Evolutionary conservation across 2,329 filamentous ascomycete genomes (phyloP), one percentile per base, ranked within the genome.

Genomic region (Aschersonia sp.): DNA sequence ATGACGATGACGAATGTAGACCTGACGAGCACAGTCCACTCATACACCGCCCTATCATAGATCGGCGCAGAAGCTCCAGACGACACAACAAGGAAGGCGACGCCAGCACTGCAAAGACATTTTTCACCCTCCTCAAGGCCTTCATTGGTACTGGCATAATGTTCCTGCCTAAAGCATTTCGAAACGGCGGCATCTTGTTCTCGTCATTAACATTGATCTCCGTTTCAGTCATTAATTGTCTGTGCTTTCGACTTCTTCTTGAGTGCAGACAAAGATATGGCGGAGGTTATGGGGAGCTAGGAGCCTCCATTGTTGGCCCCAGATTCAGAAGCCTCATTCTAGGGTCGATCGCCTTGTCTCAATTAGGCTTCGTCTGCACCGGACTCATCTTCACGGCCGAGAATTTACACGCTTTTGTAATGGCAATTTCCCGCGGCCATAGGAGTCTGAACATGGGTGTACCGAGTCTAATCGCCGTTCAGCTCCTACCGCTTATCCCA

Each of bases 141-240:
- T 88, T 88, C 56, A 76, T 88, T 47, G 84, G 84, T 44, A 88
- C 84, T 0, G 84, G 84, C 51, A 87, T 88, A 60, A 86, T 88
- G 79, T 88, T 88, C 58, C 62, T 88, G 43, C 84, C 84, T 44
- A 87, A 86, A 58, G 84, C 84, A 0, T 88, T 87, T 64, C 78
- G 78, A 57, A 88, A 88, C 53, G 84, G 84, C 37, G 84, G 84
- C 30, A 80, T 88, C 46, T 67, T 87, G 9, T 88, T 88, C 59
- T 87, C 83, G 0, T 81, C 79, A 0, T 63, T 86, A 45, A 80
- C 81, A 0, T 73, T 88, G 53, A 63, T 87, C 43, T 64, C 69
- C 8, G 75, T 87, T 3, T 80, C 84, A 2, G 59, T 75, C 22
- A 65, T 87, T 54, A 85, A 81, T 43, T 83, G 79, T 56, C 59